Percentiles rank a stretch among this genome's conserved stretches.
These are phyloP conservation scores for Tuber umbilicatum DNA, from an alignment of 495 filamentous ascomycete genomes.

Conservation along the genomic window DNA sequence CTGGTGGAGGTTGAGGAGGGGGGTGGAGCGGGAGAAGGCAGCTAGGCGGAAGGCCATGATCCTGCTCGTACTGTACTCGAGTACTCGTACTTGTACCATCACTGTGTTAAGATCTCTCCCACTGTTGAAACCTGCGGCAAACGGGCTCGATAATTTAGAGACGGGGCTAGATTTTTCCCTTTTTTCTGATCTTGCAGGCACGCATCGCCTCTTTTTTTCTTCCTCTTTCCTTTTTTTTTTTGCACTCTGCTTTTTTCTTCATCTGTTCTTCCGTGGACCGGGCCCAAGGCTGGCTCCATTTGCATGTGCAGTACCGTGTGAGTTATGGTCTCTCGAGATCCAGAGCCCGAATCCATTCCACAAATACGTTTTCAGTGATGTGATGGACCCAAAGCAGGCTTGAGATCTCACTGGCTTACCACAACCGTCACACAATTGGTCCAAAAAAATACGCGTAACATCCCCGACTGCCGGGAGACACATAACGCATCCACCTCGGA, in stretches of 20 bases:
- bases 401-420: not conserved
- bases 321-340: not conserved
- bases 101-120: not conserved
- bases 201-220: not conserved
- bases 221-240: not conserved
- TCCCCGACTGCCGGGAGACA: not conserved
- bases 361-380: not conserved
- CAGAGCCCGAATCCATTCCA: not conserved
- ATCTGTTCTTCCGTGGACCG: not conserved
- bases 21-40: too few species aligned
- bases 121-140: not conserved
- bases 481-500: not conserved
- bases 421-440: not conserved
- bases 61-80: too few species aligned
- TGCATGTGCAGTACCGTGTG: not conserved
- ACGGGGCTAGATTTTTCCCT: not conserved
- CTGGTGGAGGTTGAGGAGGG: too few species aligned
- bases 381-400: not conserved
- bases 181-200: not conserved
- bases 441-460: not conserved
- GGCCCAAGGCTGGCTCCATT: not conserved
- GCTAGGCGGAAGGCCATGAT: too few species aligned
- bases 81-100: not conserved
- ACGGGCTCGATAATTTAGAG: not conserved
- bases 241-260: not conserved